Evolutionary conservation across 2,329 filamentous ascomycete genomes (phyloP).

Genomic region (Colletotrichum ledebouriae): DNA sequence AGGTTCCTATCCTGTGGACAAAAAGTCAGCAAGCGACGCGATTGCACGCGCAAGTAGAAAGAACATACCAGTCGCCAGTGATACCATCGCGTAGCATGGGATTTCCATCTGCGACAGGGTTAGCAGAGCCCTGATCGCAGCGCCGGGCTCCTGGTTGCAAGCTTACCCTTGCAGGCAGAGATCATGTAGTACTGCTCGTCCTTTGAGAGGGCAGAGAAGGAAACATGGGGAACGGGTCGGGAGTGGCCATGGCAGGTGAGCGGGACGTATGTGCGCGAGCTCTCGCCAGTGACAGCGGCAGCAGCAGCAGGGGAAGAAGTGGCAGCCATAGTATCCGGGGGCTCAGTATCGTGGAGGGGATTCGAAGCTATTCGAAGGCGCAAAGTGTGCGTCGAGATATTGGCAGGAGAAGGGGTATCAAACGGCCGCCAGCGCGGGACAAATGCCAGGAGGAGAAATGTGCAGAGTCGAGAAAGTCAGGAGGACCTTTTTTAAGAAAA

Average conservation of each 20-base stretch:
- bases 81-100: constrained; percentile 97
- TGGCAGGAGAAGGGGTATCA: constrained; percentile 31
- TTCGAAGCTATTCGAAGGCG: constrained; percentile 22
- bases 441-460: background rate
- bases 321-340: constrained; percentile 31
- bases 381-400: constrained; percentile 23
- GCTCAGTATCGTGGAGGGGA: background rate
- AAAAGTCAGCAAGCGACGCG: constrained; percentile 50
- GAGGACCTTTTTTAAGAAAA: constrained; percentile 1
- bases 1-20: constrained; percentile 93
- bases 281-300: constrained; percentile 21
- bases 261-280: constrained; percentile 77
- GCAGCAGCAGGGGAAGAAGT: constrained; percentile 1
- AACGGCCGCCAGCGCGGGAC: constrained; percentile 15
- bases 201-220: constrained; percentile 86
- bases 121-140: constrained; percentile 43
- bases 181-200: constrained; percentile 92
- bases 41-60: background rate
- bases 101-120: constrained; percentile 80
- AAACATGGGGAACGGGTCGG: constrained; percentile 89
- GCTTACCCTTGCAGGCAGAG: constrained; percentile 87
- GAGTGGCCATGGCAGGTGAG: constrained; percentile 96
- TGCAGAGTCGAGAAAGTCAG: background rate
- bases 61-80: constrained; percentile 87
- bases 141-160: constrained; percentile 2